Evolutionary conservation across 148 eudicot species (phyloP).

Genomic region (Linanthus parryae): DNA sequence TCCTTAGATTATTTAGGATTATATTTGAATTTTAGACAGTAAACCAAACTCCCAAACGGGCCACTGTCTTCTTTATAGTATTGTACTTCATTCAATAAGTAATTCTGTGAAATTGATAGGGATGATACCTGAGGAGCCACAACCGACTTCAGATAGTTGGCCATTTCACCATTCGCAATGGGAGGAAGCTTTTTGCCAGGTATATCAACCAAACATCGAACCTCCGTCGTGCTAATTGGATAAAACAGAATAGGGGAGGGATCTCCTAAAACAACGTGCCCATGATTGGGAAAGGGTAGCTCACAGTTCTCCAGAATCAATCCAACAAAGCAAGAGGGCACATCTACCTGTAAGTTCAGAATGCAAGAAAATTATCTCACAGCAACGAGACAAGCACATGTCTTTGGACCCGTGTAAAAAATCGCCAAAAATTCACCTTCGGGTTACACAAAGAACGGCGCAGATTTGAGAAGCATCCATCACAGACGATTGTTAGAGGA

Average conservation of each 20-base stretch:
- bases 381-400: not conserved
- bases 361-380: not conserved
- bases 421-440: constrained; percentile 18
- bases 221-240: constrained; percentile 60
- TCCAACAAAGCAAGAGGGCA: constrained; percentile 68
- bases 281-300: constrained; percentile 53
- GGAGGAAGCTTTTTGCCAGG: constrained; percentile 71
- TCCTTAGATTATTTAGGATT: too few species aligned
- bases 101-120: not conserved
- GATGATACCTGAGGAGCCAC: constrained; percentile 70
- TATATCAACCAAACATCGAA: constrained; percentile 69
- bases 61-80: too few species aligned
- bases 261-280: constrained; percentile 62
- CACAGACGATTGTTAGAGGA: constrained; percentile 46
- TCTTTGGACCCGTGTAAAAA: not conserved
- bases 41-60: too few species aligned
- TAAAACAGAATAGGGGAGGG: constrained; percentile 68
- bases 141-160: constrained; percentile 47
- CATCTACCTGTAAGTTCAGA: constrained; percentile 47
- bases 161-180: constrained; percentile 70
- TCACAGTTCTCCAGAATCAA: constrained; percentile 56
- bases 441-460: constrained; percentile 41
- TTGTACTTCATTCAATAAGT: too few species aligned
- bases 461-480: constrained; percentile 50
- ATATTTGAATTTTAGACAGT: too few species aligned